Evolutionary conservation across 2,329 filamentous ascomycete genomes (phyloP).

Genomic region (Aspergillus flavus): DNA sequence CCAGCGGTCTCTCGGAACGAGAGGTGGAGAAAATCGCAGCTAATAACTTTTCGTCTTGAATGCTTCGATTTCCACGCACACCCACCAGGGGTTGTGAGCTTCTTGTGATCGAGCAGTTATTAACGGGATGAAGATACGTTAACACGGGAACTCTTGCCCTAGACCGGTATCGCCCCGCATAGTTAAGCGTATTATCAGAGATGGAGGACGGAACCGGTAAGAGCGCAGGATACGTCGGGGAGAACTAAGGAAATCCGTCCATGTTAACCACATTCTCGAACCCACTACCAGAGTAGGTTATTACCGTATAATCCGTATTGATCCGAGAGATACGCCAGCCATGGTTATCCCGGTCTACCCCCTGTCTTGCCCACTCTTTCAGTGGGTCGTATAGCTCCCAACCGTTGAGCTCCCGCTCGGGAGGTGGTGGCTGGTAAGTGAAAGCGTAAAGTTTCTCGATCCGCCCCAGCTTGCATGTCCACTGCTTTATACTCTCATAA

Average conservation of each 20-base stretch:
- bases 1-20: constrained; percentile 47
- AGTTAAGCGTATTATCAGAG: constrained; percentile 96
- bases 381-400: constrained; percentile 85
- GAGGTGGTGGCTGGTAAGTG: constrained; percentile 72
- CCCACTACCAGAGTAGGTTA: constrained; percentile 9
- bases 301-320: constrained; percentile 78
- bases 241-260: constrained; percentile 59
- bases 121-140: constrained; percentile 93
- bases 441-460: constrained; percentile 93
- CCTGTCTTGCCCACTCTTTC: constrained; percentile 83
- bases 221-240: constrained; percentile 85
- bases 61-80: constrained; percentile 82
- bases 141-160: constrained; percentile 84
- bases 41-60: constrained; percentile 93
- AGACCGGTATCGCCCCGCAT: constrained; percentile 87
- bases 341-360: constrained; percentile 76
- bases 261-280: constrained; percentile 10
- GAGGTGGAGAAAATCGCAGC: constrained; percentile 87
- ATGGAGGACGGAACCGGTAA: constrained; percentile 85
- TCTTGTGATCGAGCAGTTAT: constrained; percentile 94
- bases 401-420: constrained; percentile 74
- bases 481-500: constrained; percentile 80
- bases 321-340: constrained; percentile 90
- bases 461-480: constrained; percentile 78
- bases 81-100: constrained; percentile 92